Evolutionary conservation across 2,329 filamentous ascomycete genomes (phyloP), one percentile per base, ranked within the genome.

Genomic region (Didymella pomorum): DNA sequence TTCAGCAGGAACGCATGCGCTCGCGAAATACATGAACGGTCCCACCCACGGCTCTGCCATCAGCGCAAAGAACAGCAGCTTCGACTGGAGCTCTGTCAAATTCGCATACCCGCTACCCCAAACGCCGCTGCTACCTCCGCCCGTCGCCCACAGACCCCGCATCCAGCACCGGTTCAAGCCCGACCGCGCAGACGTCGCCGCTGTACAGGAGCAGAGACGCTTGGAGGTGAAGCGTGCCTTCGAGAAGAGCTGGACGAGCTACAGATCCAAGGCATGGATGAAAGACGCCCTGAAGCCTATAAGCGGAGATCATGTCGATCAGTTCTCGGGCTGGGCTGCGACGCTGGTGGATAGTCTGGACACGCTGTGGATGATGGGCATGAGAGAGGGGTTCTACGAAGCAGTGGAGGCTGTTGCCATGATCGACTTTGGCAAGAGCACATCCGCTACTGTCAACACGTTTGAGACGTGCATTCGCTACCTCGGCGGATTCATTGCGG

Each of bases 401-500:
- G 92, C 92, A 2, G 86, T 91, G 43, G 82, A 85, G 50, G 87
- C 84, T 3, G 86, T 93, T 21, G 83, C 83, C 56, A 77, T 85
- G 6, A 94, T 97, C 57, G 92, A 97, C 76, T 97, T 97, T 68
- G 95, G 91, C 2, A 89, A 85, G 11, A 89, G 86, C 26, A 76
- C 81, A 14, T 82, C 88, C 47, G 73, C 78, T 35, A 86, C 90
- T 46, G 95, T 97, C 44, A 93, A 92, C n/a, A 83, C 96, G 8
- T 97, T 97, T 68, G 93, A 97, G 78, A 96, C 93, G 0, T 91
- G 89, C 11, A 97, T 97, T 71, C 87, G 93, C 48, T 97, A 97
- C 67, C 82, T 97, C 1, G 93, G 93, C 29, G 93, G 93, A 1
- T 80, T 97, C 46, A 72, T 97, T 42, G 89, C 88, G 35, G 93